Conservation (phyloP, 75 land plant species). For the Selaginella moellendorffii region DNA sequence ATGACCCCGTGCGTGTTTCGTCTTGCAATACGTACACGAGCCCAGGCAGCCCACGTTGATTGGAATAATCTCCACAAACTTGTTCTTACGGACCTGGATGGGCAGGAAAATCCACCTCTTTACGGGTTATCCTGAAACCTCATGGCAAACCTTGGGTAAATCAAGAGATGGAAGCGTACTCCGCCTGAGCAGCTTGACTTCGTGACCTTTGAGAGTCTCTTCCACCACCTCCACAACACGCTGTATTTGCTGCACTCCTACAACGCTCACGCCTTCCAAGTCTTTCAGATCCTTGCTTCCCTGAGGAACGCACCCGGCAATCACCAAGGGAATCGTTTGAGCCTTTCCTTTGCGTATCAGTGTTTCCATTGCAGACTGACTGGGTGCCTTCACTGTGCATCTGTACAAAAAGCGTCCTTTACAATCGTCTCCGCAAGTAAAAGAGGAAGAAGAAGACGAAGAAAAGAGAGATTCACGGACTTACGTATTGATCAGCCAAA, state of each 20-base stretch:
- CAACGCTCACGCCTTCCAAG: slow-evolving; percentile 79
- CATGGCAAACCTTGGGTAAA: slow-evolving; percentile 52
- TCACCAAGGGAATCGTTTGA: slow-evolving; percentile 73
- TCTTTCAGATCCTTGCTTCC: slow-evolving; percentile 85
- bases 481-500: slow-evolving; percentile 95
- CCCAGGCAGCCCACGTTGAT: slow-evolving; percentile 98
- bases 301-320: slow-evolving; percentile 97
- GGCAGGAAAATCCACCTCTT: slow-evolving; percentile 6
- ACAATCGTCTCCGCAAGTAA: no score
- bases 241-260: slow-evolving; percentile 94
- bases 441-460: no score
- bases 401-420: slow-evolving; percentile 44
- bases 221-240: slow-evolving; percentile 96
- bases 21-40: slow-evolving; percentile 97
- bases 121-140: background rate
- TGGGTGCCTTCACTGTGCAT: slow-evolving; percentile 88
- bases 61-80: slow-evolving; percentile 88
- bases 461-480: no score
- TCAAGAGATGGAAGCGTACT: slow-evolving; percentile 83
- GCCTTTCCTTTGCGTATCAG: slow-evolving; percentile 54
- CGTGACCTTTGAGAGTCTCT: slow-evolving; percentile 94
- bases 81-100: slow-evolving; percentile 79
- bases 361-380: slow-evolving; percentile 96
- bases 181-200: slow-evolving; percentile 70
- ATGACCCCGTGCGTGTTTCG: slow-evolving; percentile 98